Evolutionary conservation across 495 filamentous ascomycete species (phyloP), one percentile per base, ranked within the genome.

Genomic region (Cercophora newfieldiana): DNA sequence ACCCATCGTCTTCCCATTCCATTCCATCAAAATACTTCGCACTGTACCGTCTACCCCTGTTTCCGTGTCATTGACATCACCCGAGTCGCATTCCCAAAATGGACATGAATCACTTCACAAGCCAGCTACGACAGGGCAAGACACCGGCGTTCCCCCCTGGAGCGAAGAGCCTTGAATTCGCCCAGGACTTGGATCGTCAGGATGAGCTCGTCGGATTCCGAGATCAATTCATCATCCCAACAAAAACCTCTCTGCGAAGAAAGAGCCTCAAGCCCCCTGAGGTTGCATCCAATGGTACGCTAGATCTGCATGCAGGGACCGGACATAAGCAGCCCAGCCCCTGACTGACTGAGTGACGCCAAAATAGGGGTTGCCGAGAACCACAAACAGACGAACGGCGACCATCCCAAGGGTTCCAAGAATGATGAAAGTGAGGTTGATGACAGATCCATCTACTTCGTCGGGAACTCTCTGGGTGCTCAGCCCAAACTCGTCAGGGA

Each of bases 391-490:
- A 29, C 68, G 63, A 59, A 71, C 69, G 48, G 67, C 66, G 29
- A 49, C 69, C 61, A 19, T 12, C 18, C 59, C 1, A 14, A 61
- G 26, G 22, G n/a, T 8, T 24, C 57, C 30, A 19, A 10, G 30
- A 7, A n/a, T 16, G 18, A n/a, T 0, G 24, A 28, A 5, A 63
- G 71, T 18, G 68, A 64, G n/a, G n/a, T n/a, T 12, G 64, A 76
- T n/a, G 75, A 82, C 31, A 69, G 72, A 19, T 90, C 86, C 74
- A 90, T 92, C 69, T 98, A 98, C 77, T 83, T 98, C 30, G 95
- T 93, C 69, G 94, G 94, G 24, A 96, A 98, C 79, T 98, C 94
- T 1, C 84, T 97, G 19, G 94, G 94, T 48, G 83, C 93, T 16
- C 94, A 97, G 74, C 94, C 94, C 22, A 85, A 83, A 51, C 82